These are phyloP conservation scores for Boletus reticuloceps DNA, from an alignment of 768 basidiomycete species.

Conservation along the genomic window DNA sequence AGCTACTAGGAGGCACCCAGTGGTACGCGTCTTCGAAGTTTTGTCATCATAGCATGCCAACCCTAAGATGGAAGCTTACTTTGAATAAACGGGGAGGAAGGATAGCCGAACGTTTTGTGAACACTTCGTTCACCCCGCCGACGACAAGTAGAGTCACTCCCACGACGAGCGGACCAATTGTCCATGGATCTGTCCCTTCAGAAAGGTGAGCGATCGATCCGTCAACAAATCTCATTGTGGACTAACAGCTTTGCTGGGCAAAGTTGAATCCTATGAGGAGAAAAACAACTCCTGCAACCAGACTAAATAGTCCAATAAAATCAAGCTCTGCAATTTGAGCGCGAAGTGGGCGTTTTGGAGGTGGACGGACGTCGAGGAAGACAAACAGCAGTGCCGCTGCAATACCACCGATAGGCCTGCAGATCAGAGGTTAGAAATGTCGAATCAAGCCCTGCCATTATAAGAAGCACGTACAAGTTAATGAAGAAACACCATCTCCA, in stretches of 20 bases:
- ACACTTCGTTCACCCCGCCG: conserved; percentile 52
- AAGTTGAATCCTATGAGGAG: conserved; percentile 70
- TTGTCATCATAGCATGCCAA: not conserved
- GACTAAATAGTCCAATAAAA: conserved; percentile 34
- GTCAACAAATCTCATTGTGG: not conserved
- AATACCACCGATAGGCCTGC: too few species aligned
- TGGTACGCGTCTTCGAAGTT: conserved; percentile 60
- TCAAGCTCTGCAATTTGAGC: too few species aligned
- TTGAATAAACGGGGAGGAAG: conserved; percentile 73
- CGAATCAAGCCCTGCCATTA: too few species aligned
- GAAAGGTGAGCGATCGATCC: not conserved
- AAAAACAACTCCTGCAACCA: conserved; percentile 64
- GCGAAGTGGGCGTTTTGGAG: too few species aligned
- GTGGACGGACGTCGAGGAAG: too few species aligned
- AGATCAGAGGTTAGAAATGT: too few species aligned
- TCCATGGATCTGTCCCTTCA: conserved; percentile 53
- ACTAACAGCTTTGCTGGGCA: conserved; percentile 63
- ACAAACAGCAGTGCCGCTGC: too few species aligned
- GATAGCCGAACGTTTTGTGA: conserved; percentile 64
- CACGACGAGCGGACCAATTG: conserved; percentile 55
- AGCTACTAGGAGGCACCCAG: conserved; percentile 53
- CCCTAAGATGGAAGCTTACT: conserved; percentile 31
- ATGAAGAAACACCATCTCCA: too few species aligned
- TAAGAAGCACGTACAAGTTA: too few species aligned
- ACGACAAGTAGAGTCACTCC: conserved; percentile 51